A percentile compares a stretch with the other conserved stretches of the same genome.
phyloP scores from a whole-genome alignment of 1,284 basidiomycete genomes.

The Afroboletus lepidellus region DNA sequence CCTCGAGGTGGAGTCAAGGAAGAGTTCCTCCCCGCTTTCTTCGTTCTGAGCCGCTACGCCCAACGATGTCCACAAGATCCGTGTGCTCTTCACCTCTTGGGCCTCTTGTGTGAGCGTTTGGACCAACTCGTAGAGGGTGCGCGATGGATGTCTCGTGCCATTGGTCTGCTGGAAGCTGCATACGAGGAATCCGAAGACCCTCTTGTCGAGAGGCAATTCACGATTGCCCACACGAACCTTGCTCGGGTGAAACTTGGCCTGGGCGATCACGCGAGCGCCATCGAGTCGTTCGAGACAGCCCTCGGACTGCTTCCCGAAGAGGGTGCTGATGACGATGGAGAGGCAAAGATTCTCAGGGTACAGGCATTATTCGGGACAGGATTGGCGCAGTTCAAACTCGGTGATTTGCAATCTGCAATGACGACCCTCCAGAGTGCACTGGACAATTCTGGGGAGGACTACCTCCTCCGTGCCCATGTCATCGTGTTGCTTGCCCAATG shows the following conservation, averaged over 20 bases:
- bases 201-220: conserved; percentile 75
- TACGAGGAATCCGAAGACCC: conserved; percentile 89
- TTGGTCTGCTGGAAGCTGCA: conserved; percentile 74
- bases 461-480: conserved; percentile 61
- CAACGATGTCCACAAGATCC: conserved; percentile 68
- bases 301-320: conserved; percentile 65
- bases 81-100: conserved; percentile 81
- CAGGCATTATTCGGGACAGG: conserved; percentile 75
- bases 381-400: conserved; percentile 66
- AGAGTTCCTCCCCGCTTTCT: conserved; percentile 71
- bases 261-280: conserved; percentile 57
- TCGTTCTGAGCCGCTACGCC: conserved; percentile 78
- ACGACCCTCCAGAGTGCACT: conserved; percentile 66
- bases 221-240: conserved; percentile 80
- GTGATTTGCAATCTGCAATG: conserved; percentile 64
- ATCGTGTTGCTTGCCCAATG: conserved; percentile 76
- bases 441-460: conserved; percentile 50
- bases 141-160: conserved; percentile 62
- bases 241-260: conserved; percentile 73
- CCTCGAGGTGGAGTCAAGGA: conserved; percentile 37
- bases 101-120: conserved; percentile 83
- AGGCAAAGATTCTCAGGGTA: conserved; percentile 45
- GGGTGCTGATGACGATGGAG: conserved; percentile 18
- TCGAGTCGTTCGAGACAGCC: conserved; percentile 72
- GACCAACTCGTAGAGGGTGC: conserved; percentile 68